Base-by-base conservation (phyloP, 2,329 filamentous ascomycete species). In the Hypoxylon sp. region DNA sequence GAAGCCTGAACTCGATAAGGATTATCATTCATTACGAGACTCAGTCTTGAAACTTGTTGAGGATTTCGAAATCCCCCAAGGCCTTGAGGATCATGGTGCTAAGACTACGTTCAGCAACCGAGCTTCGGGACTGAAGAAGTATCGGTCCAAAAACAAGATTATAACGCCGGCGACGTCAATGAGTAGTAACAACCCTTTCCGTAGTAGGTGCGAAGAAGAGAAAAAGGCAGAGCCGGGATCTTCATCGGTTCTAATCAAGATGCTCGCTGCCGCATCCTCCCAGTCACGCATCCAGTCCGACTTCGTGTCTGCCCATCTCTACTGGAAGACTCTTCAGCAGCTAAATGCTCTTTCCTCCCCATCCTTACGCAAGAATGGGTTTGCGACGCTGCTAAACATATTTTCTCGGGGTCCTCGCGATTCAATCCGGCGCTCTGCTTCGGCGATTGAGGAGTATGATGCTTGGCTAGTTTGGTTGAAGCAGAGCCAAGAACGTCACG, bases 381-480 rank as follows among this genome's bases (percentile, higher is more conserved):
- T 92, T 78, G 83, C 91, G 33, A 88, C 89, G 68, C 81, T 93
- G 70, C 79, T 93, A 63, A 87, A 92, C 78, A 87, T 95, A 77
- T 91, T 93, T 79, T 89, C 89, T 1, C 85, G 90, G 16, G 89
- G 90, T 0, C 89, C 91, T 0, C 83, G 89, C 11, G 89, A 92
- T 70, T 88, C 88, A 0, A 89, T 93, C 42, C 85, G 87, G 36
- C 85, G 88, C 55, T 92, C 89, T 2, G 88, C 89, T 0, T 88
- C 88, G 5, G 90, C 90, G 0, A 91, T 92, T 48, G 90, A 93
- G 74, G 90, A 93, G 65, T 93, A 92, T 65, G 91, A 93, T 69
- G 90, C 90, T 2, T 93, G 91, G 91, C 87, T 95, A 30, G 88
- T 94, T 11, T 93, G 91, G 87, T 84, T 96, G 18, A 93, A 93